phyloP scores from a whole-genome alignment of 2,329 filamentous ascomycete species.

The Cladophialophora carrionii region DNA sequence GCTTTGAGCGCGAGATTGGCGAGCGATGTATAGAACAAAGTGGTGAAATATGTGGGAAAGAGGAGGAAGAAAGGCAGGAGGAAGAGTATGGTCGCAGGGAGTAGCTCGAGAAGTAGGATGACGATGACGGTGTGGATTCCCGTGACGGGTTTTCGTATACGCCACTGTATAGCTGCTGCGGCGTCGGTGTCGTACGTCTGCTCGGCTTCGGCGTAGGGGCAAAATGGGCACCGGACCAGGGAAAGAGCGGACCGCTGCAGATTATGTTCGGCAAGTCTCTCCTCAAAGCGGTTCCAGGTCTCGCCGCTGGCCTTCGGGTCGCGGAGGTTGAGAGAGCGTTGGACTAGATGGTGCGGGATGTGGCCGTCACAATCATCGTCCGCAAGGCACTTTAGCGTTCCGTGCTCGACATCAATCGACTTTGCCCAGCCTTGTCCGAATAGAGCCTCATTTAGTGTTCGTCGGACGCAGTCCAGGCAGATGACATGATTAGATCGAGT shows the following conservation, averaged over 20 bases:
- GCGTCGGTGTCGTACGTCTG: conserved; percentile 66
- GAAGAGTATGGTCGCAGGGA: conserved; percentile 58
- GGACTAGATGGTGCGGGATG: conserved; percentile 70
- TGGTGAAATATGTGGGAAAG: conserved; percentile 57
- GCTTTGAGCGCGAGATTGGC: conserved; percentile 69
- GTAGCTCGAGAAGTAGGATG: conserved; percentile 49
- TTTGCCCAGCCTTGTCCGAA: conserved; percentile 92
- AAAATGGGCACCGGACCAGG: conserved; percentile 85
- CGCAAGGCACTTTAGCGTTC: conserved; percentile 82
- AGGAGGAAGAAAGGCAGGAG: conserved; percentile 57
- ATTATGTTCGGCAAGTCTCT: conserved; percentile 74
- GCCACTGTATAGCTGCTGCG: conserved; percentile 58
- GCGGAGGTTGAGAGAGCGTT: conserved; percentile 67
- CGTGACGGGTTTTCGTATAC: conserved; percentile 57
- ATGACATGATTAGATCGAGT: conserved; percentile 51
- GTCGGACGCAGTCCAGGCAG: conserved; percentile 74
- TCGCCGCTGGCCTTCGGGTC: conserved; percentile 69
- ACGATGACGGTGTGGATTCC: conserved; percentile 57
- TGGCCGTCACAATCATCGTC: conserved; percentile 74
- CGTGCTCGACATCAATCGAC: conserved; percentile 71
- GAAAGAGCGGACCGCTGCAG: conserved; percentile 73
- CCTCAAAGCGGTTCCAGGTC: conserved; percentile 74
- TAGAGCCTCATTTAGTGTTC: conserved; percentile 80
- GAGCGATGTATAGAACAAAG: conserved; percentile 61
- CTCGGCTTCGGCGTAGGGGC: conserved; percentile 86